Conservation (phyloP, 2,329 filamentous ascomycete genomes). For the Waltergamsia citrina region DNA sequence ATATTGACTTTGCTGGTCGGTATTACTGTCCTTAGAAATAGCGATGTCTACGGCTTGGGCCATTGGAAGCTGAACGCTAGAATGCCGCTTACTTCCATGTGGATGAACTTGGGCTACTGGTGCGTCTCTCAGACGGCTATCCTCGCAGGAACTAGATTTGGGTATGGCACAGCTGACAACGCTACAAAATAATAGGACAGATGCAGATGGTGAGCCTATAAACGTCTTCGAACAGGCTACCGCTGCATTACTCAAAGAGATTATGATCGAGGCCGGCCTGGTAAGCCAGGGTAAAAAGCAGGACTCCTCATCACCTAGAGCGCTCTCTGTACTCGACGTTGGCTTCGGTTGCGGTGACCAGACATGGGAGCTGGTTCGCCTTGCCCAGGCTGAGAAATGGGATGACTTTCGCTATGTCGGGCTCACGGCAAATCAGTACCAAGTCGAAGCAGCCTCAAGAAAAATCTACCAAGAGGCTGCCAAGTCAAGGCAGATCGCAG, state of each 20-base stretch:
- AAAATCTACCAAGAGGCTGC: constrained; percentile 12
- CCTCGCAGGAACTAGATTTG: too few species aligned
- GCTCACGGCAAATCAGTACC: constrained; percentile 37
- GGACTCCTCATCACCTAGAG: constrained; percentile 2
- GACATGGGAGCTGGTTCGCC: constrained; percentile 31
- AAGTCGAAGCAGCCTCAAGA: constrained; percentile 28
- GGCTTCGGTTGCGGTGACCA: constrained; percentile 53
- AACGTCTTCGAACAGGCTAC: constrained; percentile 34
- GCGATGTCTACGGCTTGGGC: constrained; percentile 36
- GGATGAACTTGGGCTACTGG: constrained; percentile 58
- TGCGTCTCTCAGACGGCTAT: too few species aligned
- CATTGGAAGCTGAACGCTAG: constrained; percentile 46
- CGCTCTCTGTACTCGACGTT: constrained; percentile 36
- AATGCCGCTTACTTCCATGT: constrained; percentile 39
- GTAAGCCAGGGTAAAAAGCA: constrained; percentile 2
- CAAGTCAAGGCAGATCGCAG: not conserved
- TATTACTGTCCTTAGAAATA: constrained; percentile 12
- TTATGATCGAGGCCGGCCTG: constrained; percentile 33
- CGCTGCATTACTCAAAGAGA: constrained; percentile 34
- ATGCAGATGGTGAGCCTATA: constrained; percentile 16
- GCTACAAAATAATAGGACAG: too few species aligned
- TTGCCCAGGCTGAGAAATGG: constrained; percentile 11
- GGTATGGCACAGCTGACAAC: too few species aligned
- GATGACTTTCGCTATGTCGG: constrained; percentile 36
- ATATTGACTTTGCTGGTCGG: constrained; percentile 8